Evolutionary conservation across 2,329 filamentous ascomycete species (phyloP).

Genomic region (Sporothrix pseudoabietina): DNA sequence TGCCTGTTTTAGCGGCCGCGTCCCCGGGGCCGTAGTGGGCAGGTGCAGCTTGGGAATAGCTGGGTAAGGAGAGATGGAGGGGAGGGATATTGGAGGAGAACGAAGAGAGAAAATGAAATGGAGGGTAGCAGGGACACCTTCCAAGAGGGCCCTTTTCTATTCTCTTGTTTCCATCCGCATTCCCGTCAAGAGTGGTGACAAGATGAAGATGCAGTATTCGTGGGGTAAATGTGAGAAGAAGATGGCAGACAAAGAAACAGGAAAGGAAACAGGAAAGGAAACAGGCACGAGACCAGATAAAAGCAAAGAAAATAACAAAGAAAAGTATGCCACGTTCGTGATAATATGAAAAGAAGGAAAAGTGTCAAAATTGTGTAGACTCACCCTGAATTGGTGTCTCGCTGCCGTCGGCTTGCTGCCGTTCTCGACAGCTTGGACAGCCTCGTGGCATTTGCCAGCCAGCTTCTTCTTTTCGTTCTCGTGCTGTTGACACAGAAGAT

Average conservation of each 20-base stretch:
- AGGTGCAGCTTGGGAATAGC: background rate
- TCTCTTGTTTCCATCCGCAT: background rate
- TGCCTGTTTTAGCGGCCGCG: conserved; percentile 18
- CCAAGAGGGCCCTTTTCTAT: background rate
- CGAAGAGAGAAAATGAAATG: no score
- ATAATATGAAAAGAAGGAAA: no score
- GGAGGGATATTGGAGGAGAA: no score
- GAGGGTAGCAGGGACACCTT: background rate
- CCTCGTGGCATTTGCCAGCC: conserved; percentile 22
- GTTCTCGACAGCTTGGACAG: conserved; percentile 26
- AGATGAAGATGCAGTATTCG: background rate
- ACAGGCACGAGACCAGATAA: background rate
- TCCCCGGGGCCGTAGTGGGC: background rate
- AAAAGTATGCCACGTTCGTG: background rate
- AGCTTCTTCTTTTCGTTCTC: background rate
- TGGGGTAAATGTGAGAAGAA: background rate
- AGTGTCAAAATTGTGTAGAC: background rate
- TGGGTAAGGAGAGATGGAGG: background rate
- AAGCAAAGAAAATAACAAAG: background rate
- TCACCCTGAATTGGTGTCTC: conserved; percentile 9
- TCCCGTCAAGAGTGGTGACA: conserved; percentile 14
- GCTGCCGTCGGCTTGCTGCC: conserved; percentile 14
- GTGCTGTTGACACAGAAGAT: background rate
- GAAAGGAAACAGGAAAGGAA: background rate
- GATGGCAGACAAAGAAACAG: background rate